These are phyloP conservation scores for Leishmania tarentolae DNA, from an alignment of 208 protist species.

Conservation along the genomic window DNA sequence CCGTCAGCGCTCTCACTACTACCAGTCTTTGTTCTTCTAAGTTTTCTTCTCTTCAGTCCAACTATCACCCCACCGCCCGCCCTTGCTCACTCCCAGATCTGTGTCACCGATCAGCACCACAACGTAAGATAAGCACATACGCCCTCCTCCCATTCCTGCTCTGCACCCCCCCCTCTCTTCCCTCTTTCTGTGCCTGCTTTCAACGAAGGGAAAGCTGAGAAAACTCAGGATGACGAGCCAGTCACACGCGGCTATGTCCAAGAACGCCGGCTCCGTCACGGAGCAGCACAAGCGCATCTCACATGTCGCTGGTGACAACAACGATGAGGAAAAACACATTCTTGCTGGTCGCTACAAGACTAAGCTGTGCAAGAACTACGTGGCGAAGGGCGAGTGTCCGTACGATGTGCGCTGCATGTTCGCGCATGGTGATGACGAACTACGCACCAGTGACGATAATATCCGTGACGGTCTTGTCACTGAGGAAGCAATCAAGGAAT, in stretches of 20 bases:
- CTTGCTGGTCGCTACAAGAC: constrained; percentile 54
- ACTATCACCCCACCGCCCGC: neutral
- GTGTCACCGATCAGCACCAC: neutral
- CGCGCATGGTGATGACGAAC: constrained; percentile 71
- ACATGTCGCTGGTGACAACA: neutral
- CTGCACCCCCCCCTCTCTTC: neutral
- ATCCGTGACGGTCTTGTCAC: constrained; percentile 64
- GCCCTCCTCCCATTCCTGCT: neutral
- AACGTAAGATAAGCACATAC: neutral
- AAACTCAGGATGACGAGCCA: constrained; percentile 12
- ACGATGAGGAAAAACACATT: constrained; percentile 28
- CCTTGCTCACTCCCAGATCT: neutral
- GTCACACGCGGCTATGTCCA: constrained; percentile 1
- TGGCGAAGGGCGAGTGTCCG: constrained; percentile 51
- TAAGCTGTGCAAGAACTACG: constrained; percentile 74
- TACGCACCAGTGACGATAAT: constrained; percentile 71
- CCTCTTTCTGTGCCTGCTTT: neutral
- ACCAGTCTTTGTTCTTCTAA: neutral
- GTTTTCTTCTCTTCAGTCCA: neutral
- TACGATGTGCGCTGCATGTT: constrained; percentile 81
- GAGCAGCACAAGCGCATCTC: constrained; percentile 23
- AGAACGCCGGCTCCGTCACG: neutral
- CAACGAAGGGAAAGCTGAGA: neutral
- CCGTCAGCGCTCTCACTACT: neutral
- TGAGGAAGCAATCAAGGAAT: constrained; percentile 65